Evolutionary conservation across 495 filamentous ascomycete species (phyloP).

Genomic region (Neurospora pannonica): DNA sequence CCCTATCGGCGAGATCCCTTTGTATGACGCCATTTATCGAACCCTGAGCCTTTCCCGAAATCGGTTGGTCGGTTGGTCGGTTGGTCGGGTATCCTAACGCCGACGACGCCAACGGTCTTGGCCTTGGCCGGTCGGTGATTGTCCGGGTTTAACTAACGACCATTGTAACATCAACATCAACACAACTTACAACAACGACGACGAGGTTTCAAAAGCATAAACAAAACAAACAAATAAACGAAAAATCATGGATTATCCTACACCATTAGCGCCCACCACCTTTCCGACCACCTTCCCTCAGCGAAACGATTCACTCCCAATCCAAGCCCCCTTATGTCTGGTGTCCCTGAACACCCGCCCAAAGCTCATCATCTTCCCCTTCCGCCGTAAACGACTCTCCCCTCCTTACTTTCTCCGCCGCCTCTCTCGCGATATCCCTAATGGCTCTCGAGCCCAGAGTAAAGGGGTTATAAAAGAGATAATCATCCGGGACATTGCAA

Average conservation of each 20-base stretch:
- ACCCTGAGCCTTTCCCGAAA: not conserved
- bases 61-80: not conserved
- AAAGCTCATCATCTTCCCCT: not conserved
- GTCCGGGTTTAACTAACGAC: not conserved
- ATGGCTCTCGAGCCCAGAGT: constrained; percentile 20
- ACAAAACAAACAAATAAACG: not conserved
- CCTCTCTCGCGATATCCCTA: constrained; percentile 21
- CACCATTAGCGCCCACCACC: not conserved
- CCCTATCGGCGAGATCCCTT: not conserved
- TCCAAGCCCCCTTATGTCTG: not conserved
- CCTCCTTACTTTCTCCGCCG: constrained; percentile 13
- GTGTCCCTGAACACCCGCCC: not conserved
- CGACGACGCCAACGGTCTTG: not conserved
- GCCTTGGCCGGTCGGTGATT: not conserved
- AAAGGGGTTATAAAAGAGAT: constrained; percentile 29
- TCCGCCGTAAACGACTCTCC: constrained; percentile 1
- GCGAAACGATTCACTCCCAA: not conserved
- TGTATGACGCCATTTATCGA: not conserved
- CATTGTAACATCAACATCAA: not conserved
- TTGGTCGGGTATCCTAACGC: not conserved
- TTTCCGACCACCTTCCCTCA: not conserved
- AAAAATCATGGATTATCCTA: not conserved
- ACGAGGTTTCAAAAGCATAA: not conserved
- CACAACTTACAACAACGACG: not conserved
- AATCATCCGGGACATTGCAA: constrained; percentile 19